Conservation (phyloP, 257 asterid species). For the Forsythia suspensa region DNA sequence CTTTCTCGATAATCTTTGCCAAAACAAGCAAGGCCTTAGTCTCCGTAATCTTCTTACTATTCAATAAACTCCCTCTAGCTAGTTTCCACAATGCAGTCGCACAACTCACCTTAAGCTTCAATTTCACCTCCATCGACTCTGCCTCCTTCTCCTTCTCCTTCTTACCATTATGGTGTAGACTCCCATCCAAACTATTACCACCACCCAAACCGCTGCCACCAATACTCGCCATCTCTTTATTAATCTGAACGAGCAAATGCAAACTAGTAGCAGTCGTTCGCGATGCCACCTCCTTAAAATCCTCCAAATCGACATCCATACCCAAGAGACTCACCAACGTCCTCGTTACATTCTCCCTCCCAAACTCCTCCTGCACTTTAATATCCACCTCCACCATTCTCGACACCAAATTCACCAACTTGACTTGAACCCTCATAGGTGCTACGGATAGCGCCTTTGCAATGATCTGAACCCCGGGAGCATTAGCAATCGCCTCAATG, state of each 20-base stretch:
- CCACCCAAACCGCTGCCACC: slow-evolving; percentile 12
- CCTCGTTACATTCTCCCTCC: slow-evolving; percentile 56
- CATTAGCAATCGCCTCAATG: slow-evolving; percentile 31
- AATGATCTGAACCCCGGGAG: slow-evolving; percentile 39
- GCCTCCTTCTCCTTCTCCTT: slow-evolving; percentile 38
- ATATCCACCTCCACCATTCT: slow-evolving; percentile 44
- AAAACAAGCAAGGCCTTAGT: slow-evolving; percentile 56
- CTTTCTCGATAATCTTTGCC: slow-evolving; percentile 55
- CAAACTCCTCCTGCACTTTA: slow-evolving; percentile 55
- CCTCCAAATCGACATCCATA: slow-evolving; percentile 44
- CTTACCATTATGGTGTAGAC: slow-evolving; percentile 19
- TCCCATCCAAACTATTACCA: slow-evolving; percentile 22
- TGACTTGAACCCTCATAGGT: slow-evolving; percentile 34
- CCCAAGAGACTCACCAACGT: slow-evolving; percentile 48
- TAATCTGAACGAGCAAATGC: slow-evolving; percentile 43
- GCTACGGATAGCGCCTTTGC: slow-evolving; percentile 38
- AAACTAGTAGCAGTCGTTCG: slow-evolving; percentile 23
- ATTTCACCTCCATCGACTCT: slow-evolving; percentile 45
- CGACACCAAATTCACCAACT: slow-evolving; percentile 40
- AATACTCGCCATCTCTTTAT: slow-evolving; percentile 29
- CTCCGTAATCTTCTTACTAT: slow-evolving; percentile 52
- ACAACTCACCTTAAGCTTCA: slow-evolving; percentile 43
- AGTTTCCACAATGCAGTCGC: slow-evolving; percentile 50
- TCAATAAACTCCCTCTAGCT: slow-evolving; percentile 43
- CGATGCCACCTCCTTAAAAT: slow-evolving; percentile 27